These are phyloP conservation scores for Trypanosoma cruzi DNA, from an alignment of 208 protist species.

Conservation along the genomic window DNA sequence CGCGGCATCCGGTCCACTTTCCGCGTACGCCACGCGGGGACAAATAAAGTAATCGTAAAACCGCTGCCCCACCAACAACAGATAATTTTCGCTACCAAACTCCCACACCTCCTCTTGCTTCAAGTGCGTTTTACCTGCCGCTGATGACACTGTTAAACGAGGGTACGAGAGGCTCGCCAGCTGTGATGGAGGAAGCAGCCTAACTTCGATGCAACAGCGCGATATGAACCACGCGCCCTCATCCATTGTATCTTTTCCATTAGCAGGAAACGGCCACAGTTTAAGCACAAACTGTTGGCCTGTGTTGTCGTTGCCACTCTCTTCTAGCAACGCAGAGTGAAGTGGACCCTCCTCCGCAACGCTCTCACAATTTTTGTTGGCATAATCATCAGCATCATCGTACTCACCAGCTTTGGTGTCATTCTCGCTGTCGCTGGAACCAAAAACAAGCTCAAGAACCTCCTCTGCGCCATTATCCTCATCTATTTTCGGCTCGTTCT, in stretches of 20 bases:
- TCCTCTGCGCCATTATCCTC: slow-evolving; percentile 3
- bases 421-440: slow-evolving; percentile 1
- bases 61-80: slow-evolving; percentile 23
- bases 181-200: background rate
- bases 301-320: background rate
- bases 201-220: slow-evolving; percentile 19
- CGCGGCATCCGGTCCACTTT: background rate
- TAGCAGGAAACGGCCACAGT: background rate
- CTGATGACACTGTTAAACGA: slow-evolving; percentile 6
- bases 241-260: background rate
- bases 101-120: background rate
- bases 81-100: slow-evolving; percentile 10
- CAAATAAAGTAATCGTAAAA: slow-evolving; percentile 34
- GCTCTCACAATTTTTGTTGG: background rate
- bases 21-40: slow-evolving; percentile 24
- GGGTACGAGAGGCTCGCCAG: slow-evolving; percentile 4
- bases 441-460: slow-evolving; percentile 27
- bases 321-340: background rate
- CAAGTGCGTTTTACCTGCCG: background rate
- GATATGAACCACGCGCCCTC: background rate
- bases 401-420: background rate
- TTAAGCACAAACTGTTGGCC: slow-evolving; percentile 13
- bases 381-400: background rate
- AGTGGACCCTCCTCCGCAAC: background rate
- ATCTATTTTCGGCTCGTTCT: background rate